These are phyloP conservation scores for Leccinellum luteum DNA, from an alignment of 768 basidiomycete genomes.

Conservation along the genomic window DNA sequence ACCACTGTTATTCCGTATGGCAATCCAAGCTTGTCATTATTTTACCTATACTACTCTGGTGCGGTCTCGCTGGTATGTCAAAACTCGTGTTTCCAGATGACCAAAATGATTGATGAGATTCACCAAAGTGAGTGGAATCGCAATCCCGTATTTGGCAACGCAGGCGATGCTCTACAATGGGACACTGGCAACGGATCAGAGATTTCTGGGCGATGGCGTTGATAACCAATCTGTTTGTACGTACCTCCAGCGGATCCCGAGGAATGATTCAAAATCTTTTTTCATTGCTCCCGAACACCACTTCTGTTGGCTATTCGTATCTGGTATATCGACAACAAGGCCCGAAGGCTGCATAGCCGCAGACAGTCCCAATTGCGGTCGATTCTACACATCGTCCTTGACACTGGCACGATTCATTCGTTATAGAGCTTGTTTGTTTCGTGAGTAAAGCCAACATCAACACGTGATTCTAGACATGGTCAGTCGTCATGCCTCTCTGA, in stretches of 20 bases:
- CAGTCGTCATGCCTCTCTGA: background rate
- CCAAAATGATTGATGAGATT: background rate
- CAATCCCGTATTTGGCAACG: constrained; percentile 13
- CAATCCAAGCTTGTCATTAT: too few relatives aligned
- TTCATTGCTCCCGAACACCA: background rate
- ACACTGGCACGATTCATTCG: constrained; percentile 4
- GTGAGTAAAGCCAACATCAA: background rate
- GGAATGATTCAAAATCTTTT: background rate
- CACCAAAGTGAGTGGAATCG: constrained; percentile 13
- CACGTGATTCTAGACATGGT: too few relatives aligned
- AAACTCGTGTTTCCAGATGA: background rate
- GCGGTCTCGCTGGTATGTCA: background rate
- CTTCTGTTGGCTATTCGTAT: background rate
- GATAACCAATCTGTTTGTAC: background rate
- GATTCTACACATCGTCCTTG: background rate
- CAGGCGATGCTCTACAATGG: background rate
- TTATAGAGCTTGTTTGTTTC: constrained; percentile 1
- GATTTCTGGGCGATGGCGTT: background rate
- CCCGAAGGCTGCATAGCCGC: background rate
- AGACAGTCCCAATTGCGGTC: background rate
- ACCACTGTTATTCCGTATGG: too few relatives aligned
- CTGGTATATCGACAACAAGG: background rate
- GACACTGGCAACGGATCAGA: background rate
- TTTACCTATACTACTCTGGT: too few relatives aligned
- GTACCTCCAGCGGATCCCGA: background rate